These are phyloP conservation scores for Talaromyces ruber DNA, from an alignment of 495 filamentous ascomycete genomes.

Conservation along the genomic window DNA sequence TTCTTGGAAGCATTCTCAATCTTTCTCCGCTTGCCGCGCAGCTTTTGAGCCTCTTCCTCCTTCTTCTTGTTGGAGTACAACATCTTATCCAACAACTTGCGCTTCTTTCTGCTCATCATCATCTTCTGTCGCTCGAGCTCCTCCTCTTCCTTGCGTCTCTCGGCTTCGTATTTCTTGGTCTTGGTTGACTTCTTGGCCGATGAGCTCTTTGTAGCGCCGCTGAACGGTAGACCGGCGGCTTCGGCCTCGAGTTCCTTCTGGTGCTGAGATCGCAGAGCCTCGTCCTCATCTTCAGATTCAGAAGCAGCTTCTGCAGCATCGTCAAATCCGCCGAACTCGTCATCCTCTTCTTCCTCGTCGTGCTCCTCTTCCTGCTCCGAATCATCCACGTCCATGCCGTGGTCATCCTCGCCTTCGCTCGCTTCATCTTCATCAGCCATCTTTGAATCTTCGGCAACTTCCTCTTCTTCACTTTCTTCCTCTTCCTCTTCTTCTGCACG, in stretches of 20 bases:
- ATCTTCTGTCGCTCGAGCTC: conserved; percentile 81
- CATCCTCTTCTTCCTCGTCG: conserved; percentile 32
- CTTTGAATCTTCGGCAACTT: conserved; percentile 52
- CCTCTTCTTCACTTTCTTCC: conserved; percentile 36
- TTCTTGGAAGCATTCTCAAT: conserved; percentile 56
- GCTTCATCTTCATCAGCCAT: conserved; percentile 41
- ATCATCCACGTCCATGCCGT: conserved; percentile 53
- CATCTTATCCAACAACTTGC: conserved; percentile 89
- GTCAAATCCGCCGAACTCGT: conserved; percentile 31
- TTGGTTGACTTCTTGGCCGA: conserved; percentile 51
- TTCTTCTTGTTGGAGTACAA: conserved; percentile 78
- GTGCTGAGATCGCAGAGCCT: conserved; percentile 46
- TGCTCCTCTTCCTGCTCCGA: conserved; percentile 31
- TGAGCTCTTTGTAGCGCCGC: conserved; percentile 26
- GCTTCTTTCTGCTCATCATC: conserved; percentile 88
- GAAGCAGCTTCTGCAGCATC: conserved; percentile 31
- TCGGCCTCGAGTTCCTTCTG: conserved; percentile 92
- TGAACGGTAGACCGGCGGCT: conserved; percentile 50
- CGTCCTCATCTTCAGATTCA: conserved; percentile 46
- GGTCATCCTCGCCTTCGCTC: conserved; percentile 32
- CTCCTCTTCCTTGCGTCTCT: conserved; percentile 69
- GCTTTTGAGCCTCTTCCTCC: conserved; percentile 62
- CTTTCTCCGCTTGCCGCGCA: conserved; percentile 82
- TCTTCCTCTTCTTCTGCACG: conserved; percentile 55
- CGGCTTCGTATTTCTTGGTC: conserved; percentile 56